phyloP scores from a whole-genome alignment of 805 yeast species.

The Saccharomycopsis fodiens region DNA sequence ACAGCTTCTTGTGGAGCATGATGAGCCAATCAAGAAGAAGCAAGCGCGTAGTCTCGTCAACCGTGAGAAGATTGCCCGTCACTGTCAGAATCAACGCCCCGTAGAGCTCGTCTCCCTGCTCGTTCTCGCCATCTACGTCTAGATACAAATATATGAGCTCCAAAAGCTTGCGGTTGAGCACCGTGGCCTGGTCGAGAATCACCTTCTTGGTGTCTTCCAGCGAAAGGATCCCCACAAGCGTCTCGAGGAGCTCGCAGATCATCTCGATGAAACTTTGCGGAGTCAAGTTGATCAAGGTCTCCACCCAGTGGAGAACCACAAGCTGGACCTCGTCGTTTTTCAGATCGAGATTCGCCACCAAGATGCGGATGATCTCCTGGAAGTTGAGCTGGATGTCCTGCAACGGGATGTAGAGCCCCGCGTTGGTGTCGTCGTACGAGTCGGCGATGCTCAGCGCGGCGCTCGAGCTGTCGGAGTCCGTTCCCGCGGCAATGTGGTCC shows the following conservation, averaged over 20 bases:
- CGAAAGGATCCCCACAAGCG: conserved; percentile 56
- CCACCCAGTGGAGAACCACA: conserved; percentile 78
- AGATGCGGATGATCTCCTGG: conserved; percentile 69
- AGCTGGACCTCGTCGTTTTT: conserved; percentile 66
- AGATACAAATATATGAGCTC: conserved; percentile 30
- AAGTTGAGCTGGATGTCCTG: conserved; percentile 81
- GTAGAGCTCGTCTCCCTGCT: background rate
- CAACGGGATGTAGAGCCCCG: conserved; percentile 57
- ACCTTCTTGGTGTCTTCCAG: conserved; percentile 36
- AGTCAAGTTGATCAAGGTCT: conserved; percentile 60
- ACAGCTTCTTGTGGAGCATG: conserved; percentile 67
- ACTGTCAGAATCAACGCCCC: conserved; percentile 5
- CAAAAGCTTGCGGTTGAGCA: conserved; percentile 51
- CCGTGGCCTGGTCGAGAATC: conserved; percentile 45
- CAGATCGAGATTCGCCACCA: conserved; percentile 72
- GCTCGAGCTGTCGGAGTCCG: conserved; percentile 12
- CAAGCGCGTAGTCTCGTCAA: conserved; percentile 72
- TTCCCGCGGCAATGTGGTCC: too few species aligned
- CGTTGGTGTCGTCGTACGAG: conserved; percentile 31
- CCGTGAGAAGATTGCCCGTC: conserved; percentile 40
- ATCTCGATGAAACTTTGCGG: conserved; percentile 69
- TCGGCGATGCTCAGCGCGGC: conserved; percentile 24
- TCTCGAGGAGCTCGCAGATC: conserved; percentile 67
- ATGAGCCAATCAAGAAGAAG: conserved; percentile 88
- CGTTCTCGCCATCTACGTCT: conserved; percentile 23